Evolutionary conservation across 345 rosid species (phyloP).

Genomic region (Brassica rapa): DNA sequence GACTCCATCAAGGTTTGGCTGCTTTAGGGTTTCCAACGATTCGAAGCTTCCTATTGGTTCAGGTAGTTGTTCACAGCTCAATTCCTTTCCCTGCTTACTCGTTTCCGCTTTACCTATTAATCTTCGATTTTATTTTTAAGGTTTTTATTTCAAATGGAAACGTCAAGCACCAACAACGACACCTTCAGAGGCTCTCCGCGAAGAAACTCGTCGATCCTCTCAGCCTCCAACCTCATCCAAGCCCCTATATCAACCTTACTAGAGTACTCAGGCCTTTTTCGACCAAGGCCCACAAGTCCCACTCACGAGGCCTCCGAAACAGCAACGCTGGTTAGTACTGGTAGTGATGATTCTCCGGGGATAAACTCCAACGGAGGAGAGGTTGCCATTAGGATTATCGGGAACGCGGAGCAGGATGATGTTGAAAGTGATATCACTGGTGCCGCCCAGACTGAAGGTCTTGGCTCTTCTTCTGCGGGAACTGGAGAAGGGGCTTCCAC

Average conservation of each 20-base stretch:
- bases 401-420: constrained; percentile 70
- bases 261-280: constrained; percentile 89
- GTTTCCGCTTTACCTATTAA: background rate
- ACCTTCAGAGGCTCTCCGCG: constrained; percentile 66
- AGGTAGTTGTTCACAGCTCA: background rate
- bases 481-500: background rate
- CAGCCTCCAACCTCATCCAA: constrained; percentile 83
- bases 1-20: constrained; percentile 7
- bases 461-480: constrained; percentile 41
- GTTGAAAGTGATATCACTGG: constrained; percentile 51
- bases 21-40: constrained; percentile 19
- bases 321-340: constrained; percentile 13
- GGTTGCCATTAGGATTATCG: constrained; percentile 93
- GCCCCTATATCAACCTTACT: constrained; percentile 86
- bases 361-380: constrained; percentile 68
- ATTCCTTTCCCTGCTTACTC: background rate
- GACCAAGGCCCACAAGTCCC: constrained; percentile 52
- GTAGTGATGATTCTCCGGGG: constrained; percentile 51
- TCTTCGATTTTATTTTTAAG: constrained; percentile 28
- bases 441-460: constrained; percentile 42
- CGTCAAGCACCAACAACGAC: constrained; percentile 66
- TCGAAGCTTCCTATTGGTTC: too few species aligned
- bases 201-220: constrained; percentile 57
- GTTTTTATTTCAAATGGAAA: constrained; percentile 80
- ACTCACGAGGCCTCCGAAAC: constrained; percentile 63